Evolutionary conservation across 352 stramenopile genomes (phyloP).

Genomic region (Phytophthora sp.): DNA sequence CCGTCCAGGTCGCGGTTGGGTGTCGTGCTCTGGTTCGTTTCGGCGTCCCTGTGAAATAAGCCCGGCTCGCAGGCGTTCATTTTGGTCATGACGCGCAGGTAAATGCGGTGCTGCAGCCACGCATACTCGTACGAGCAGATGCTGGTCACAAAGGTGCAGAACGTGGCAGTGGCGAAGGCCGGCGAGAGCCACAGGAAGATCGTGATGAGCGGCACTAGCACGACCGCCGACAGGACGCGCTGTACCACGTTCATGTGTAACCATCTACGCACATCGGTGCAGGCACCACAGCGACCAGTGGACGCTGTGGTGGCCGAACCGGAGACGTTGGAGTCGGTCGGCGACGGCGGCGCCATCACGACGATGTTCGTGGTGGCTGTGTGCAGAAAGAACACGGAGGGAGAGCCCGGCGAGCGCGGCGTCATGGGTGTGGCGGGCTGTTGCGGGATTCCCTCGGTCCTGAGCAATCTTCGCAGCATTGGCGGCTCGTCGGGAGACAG

Average conservation of each 20-base stretch:
- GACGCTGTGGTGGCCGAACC: constrained; percentile 1
- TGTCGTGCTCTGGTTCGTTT: constrained; percentile 3
- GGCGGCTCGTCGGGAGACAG: constrained; percentile 24
- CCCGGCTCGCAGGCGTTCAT: constrained; percentile 34
- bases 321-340: constrained; percentile 19
- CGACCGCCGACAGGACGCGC: constrained; percentile 59
- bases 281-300: not conserved
- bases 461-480: constrained; percentile 2
- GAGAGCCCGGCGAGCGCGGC: constrained; percentile 34
- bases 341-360: constrained; percentile 26
- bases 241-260: constrained; percentile 61
- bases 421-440: constrained; percentile 23
- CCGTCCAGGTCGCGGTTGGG: constrained; percentile 18
- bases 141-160: constrained; percentile 65
- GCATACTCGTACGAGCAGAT: constrained; percentile 78
- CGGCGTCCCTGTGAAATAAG: constrained; percentile 6
- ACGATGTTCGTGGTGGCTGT: constrained; percentile 29
- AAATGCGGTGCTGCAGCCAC: constrained; percentile 74
- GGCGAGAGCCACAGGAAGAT: constrained; percentile 71
- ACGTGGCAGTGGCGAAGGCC: constrained; percentile 66
- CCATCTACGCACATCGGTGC: constrained; percentile 10
- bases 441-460: constrained; percentile 14
- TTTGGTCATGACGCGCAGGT: constrained; percentile 52
- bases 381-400: constrained; percentile 41
- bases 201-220: constrained; percentile 70